A percentile compares a stretch with the other conserved stretches of the same genome.
These are phyloP conservation scores for Sporisorium iseilematis-ciliati DNA, from an alignment of 1,284 basidiomycete genomes.

Conservation along the genomic window DNA sequence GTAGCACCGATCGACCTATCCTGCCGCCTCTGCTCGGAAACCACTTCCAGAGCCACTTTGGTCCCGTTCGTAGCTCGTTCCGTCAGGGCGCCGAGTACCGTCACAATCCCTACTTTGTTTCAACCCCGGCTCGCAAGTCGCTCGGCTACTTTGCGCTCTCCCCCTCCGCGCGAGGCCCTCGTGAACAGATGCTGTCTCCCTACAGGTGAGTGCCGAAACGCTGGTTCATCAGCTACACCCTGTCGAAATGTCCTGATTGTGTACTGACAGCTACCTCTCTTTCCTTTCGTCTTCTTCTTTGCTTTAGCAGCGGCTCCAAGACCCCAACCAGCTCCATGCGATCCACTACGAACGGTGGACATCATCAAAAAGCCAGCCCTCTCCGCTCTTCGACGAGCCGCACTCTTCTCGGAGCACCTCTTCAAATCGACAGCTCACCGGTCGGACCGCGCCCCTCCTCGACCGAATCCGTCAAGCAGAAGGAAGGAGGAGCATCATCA, in stretches of 20 bases:
- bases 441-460: not conserved
- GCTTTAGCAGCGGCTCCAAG: constrained; percentile 7
- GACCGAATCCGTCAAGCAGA: not conserved
- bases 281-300: no score
- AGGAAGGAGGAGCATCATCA: not conserved
- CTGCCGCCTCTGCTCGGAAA: constrained; percentile 26
- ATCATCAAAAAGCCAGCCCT: constrained; percentile 3
- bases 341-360: constrained; percentile 14
- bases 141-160: constrained; percentile 13
- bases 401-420: constrained; percentile 6
- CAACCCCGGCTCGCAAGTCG: constrained; percentile 9
- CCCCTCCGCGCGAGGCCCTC: constrained; percentile 1
- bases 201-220: constrained; percentile 17
- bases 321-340: constrained; percentile 42
- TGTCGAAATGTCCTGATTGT: no score
- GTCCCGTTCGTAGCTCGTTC: constrained; percentile 23
- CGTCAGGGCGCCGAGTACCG: constrained; percentile 20
- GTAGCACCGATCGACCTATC: constrained; percentile 18
- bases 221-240: not conserved
- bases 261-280: not conserved
- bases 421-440: constrained; percentile 8
- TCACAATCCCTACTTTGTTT: constrained; percentile 28
- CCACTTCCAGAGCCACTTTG: constrained; percentile 4
- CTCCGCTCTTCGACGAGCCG: constrained; percentile 7
- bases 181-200: constrained; percentile 7